Evolutionary conservation across 163 green algal species (phyloP), one percentile per base, ranked within the genome.

Genomic region (Chlamydomonas reinhardtii): DNA sequence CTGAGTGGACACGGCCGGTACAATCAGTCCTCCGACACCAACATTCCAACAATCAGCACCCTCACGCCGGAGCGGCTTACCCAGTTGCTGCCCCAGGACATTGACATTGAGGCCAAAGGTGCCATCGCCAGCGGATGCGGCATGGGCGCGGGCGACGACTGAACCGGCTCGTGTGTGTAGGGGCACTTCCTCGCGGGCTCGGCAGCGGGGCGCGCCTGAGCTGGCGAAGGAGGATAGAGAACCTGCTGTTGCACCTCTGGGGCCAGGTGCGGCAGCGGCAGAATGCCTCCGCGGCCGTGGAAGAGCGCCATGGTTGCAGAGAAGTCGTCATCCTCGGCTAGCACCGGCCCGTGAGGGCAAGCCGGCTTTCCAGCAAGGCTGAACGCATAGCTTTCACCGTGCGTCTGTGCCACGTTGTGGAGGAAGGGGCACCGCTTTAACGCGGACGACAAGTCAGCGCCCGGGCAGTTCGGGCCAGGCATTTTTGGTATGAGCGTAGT

Each of bases 21-120:
- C 48, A 56, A 56, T 56, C 48, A 56, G 48, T 56, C 48, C 62
- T 70, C 62, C 62, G 62, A 29, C n/a, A 70, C 62, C 2, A 34
- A 69, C 4, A 16, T n/a, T n/a, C 62, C 2, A 34, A 48, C 39
- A 17, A 34, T 70, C 62, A 70, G 25, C 59, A 31, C 24, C 62
- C 27, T 29, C 29, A 34, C 31, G 22, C 6, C 19, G 1, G 19
- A 52, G 54, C 48, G 11, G 14, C 92, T 92, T 56, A 94, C 89
- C 87, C 94, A 65, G 56, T 86, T 89, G 35, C 75, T 77, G 52
- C 90, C 90, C 71, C 87, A 92, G 16, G 91, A 94, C 35, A 96
- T 77, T 70, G 85, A 94, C n/a, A 96, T 95, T 19, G 91, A 92
- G 0, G 94, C 94, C 39, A 96, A 70, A 29, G 94, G 92, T 22